A percentile compares a stretch with the other conserved stretches of the same genome.
phyloP scores from a whole-genome alignment of 176 grass and related monocot genomes.

The Puya raimondii region DNA sequence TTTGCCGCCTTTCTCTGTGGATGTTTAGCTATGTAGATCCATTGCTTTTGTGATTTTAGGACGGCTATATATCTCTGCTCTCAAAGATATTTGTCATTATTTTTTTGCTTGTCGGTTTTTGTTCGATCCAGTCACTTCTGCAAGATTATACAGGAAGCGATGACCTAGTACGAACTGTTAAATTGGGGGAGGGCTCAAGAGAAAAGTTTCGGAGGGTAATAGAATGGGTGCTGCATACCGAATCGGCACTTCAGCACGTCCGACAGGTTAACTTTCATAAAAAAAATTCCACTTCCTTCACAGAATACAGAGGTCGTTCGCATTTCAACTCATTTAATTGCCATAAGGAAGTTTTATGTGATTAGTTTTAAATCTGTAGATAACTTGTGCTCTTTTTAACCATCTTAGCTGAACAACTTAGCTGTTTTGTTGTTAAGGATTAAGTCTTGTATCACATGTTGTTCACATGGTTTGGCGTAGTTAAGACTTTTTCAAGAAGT shows the following conservation, averaged over 20 bases:
- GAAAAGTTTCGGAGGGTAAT: slow-evolving; percentile 42
- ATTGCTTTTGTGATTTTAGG: too few relatives aligned
- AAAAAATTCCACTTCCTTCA: neutral
- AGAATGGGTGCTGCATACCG: slow-evolving; percentile 29
- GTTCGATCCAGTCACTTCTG: slow-evolving; percentile 6
- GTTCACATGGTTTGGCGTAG: neutral
- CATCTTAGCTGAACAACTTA: too few relatives aligned
- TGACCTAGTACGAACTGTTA: slow-evolving; percentile 24
- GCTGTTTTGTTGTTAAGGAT: too few relatives aligned
- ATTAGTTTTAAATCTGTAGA: too few relatives aligned
- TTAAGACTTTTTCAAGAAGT: neutral
- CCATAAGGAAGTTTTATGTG: neutral
- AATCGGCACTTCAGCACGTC: slow-evolving; percentile 22
- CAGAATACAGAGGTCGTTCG: neutral
- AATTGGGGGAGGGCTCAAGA: slow-evolving; percentile 34
- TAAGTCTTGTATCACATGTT: neutral
- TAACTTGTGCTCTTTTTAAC: too few relatives aligned
- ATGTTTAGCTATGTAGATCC: too few relatives aligned
- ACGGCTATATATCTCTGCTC: too few relatives aligned
- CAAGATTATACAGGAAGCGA: slow-evolving; percentile 17
- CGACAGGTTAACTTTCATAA: slow-evolving; percentile 20
- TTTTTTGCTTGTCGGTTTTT: neutral
- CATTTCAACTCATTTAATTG: slow-evolving; percentile 11
- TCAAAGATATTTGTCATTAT: neutral
- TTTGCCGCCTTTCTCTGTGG: too few relatives aligned